phyloP scores from a whole-genome alignment of 257 asterid genomes.

The Nicotiana noctiflora region DNA sequence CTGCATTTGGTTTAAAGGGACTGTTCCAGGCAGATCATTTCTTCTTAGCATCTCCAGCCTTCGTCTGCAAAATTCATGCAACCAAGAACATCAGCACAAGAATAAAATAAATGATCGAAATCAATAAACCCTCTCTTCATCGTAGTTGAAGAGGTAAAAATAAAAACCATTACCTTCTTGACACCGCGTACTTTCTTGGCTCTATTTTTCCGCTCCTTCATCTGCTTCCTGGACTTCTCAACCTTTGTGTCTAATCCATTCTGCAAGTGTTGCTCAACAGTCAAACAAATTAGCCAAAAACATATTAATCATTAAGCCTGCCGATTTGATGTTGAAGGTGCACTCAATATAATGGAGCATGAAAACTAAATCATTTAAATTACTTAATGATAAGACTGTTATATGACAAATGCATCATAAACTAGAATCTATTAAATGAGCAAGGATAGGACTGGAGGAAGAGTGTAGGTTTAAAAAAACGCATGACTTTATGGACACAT shows the following conservation, averaged over 20 bases:
- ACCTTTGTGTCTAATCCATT: constrained; percentile 31
- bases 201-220: constrained; percentile 31
- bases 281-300: background rate
- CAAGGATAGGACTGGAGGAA: background rate
- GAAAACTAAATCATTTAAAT: background rate
- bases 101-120: background rate
- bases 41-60: constrained; percentile 33
- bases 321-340: background rate
- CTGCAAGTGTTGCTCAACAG: constrained; percentile 7
- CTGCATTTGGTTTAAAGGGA: too few relatives aligned
- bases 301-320: background rate
- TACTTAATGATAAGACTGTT: background rate
- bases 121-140: background rate
- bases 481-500: background rate
- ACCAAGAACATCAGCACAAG: background rate
- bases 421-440: background rate
- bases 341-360: background rate
- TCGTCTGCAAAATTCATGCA: constrained; percentile 19
- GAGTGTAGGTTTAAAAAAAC: background rate
- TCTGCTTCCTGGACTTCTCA: constrained; percentile 32
- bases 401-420: background rate
- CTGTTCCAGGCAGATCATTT: background rate
- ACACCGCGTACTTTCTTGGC: constrained; percentile 32
- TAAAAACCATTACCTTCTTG: constrained; percentile 18
- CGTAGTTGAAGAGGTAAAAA: background rate